Conservation (phyloP, 257 asterid species). For the Penstemon eatonii region DNA sequence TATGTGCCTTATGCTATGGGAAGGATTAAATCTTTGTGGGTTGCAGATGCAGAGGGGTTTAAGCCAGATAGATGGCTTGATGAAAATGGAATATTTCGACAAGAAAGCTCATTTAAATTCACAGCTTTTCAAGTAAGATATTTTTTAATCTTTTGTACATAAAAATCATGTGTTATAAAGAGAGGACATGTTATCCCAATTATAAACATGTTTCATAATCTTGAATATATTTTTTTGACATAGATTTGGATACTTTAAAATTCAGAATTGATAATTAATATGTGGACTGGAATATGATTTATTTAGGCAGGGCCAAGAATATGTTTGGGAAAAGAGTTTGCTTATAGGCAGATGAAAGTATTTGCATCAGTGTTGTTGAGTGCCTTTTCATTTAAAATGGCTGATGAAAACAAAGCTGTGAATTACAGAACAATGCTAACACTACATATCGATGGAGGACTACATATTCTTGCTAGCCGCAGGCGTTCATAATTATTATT, state of each 20-base stretch:
- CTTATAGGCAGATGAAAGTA: neutral
- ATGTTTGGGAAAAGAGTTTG: too few species aligned
- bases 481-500: too few species aligned
- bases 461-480: constrained; percentile 34
- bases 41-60: constrained; percentile 74
- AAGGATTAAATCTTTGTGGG: constrained; percentile 65
- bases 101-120: constrained; percentile 60
- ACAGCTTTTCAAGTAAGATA: constrained; percentile 67
- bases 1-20: constrained; percentile 69
- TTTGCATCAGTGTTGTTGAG: constrained; percentile 56
- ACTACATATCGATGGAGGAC: constrained; percentile 64
- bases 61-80: constrained; percentile 70
- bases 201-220: too few species aligned
- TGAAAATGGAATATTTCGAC: constrained; percentile 48
- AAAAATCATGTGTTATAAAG: too few species aligned
- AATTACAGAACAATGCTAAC: constrained; percentile 58
- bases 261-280: too few species aligned
- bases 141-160: neutral
- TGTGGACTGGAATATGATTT: too few species aligned
- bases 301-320: too few species aligned
- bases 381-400: constrained; percentile 50
- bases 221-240: too few species aligned
- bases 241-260: too few species aligned
- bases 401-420: constrained; percentile 41
- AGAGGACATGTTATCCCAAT: too few species aligned